Evolutionary conservation across 768 basidiomycete species (phyloP).

Genomic region (Kwoniella pini): DNA sequence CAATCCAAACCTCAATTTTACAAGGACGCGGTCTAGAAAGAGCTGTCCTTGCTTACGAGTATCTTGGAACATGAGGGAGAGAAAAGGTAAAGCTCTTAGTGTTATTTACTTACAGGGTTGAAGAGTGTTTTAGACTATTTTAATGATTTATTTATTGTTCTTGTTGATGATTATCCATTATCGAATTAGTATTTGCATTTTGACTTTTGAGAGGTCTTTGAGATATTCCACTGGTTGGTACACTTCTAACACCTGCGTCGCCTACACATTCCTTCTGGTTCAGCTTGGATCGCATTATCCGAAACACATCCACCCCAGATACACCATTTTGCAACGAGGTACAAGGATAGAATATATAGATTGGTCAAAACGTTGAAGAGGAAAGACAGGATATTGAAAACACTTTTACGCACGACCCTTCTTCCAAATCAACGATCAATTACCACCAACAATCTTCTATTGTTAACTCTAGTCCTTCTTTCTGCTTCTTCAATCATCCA

Average conservation of each 20-base stretch:
- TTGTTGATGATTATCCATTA: not conserved
- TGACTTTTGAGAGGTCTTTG: constrained; percentile 4
- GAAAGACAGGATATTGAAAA: not conserved
- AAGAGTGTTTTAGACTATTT: no score
- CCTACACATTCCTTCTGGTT: not conserved
- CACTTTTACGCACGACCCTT: constrained; percentile 8
- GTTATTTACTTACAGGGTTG: not conserved
- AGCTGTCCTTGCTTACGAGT: no score
- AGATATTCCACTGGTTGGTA: constrained; percentile 10
- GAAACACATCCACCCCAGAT: constrained; percentile 6
- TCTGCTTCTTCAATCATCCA: no score
- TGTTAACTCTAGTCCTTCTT: no score
- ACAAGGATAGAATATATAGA: not conserved
- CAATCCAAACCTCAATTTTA: not conserved
- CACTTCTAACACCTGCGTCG: not conserved
- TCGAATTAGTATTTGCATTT: not conserved
- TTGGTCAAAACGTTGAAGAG: not conserved
- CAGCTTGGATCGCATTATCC: not conserved
- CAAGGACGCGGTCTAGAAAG: constrained; percentile 3
- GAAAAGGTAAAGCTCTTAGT: not conserved
- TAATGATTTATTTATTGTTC: no score
- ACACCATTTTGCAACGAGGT: not conserved
- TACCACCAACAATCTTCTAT: no score
- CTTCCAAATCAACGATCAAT: not conserved
- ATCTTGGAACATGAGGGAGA: no score